Conservation (phyloP, 1,139 yeast genomes). For the Yamadazyma friedrichii region DNA sequence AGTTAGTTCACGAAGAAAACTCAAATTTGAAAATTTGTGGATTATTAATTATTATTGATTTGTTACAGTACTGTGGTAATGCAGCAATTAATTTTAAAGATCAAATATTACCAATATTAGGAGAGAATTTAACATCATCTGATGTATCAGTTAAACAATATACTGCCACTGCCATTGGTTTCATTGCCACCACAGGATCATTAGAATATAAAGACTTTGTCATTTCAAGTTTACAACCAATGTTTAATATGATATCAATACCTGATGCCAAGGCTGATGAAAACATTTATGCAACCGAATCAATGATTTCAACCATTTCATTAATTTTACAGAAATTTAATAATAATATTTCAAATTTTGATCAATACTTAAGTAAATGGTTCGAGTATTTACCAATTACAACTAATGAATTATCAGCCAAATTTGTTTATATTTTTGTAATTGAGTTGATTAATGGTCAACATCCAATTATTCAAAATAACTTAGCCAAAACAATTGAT, state of each 20-base stretch:
- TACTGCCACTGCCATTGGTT: constrained; percentile 82
- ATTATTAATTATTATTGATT: constrained; percentile 74
- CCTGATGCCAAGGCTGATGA: constrained; percentile 90
- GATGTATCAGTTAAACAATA: constrained; percentile 84
- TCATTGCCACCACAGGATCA: constrained; percentile 81
- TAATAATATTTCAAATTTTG: constrained; percentile 56
- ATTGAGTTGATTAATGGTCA: constrained; percentile 68
- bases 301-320: constrained; percentile 79
- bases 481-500: constrained; percentile 67
- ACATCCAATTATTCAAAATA: constrained; percentile 58
- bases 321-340: constrained; percentile 66
- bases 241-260: constrained; percentile 69
- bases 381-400: constrained; percentile 75
- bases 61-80: constrained; percentile 76
- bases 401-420: constrained; percentile 87
- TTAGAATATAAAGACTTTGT: constrained; percentile 60
- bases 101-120: constrained; percentile 59
- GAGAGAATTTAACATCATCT: constrained; percentile 61
- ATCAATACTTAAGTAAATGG: constrained; percentile 73
- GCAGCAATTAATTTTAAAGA: constrained; percentile 62
- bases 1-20: constrained; percentile 63
- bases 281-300: constrained; percentile 84
- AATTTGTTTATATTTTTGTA: constrained; percentile 78
- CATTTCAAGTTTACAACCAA: constrained; percentile 66
- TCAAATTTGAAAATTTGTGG: constrained; percentile 74